Evolutionary conservation across 2,329 filamentous ascomycete species (phyloP).

Genomic region (Phialemonium atrogriseum): DNA sequence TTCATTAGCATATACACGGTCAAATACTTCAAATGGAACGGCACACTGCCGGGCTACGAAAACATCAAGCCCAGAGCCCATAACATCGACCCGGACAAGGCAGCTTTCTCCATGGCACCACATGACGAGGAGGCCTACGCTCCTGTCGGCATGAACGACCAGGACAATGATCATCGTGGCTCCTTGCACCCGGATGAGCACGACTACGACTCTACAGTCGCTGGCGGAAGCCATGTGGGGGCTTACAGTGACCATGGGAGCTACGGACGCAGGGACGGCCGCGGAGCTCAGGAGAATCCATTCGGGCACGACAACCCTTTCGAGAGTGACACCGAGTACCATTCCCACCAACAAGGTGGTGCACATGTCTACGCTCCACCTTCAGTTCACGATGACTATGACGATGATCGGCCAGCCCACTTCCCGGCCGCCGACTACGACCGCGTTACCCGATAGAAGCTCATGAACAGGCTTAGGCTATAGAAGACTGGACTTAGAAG

Average conservation of each 20-base stretch:
- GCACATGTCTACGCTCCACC: slow-evolving; percentile 29
- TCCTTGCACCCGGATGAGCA: not conserved
- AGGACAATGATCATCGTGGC: slow-evolving; percentile 30
- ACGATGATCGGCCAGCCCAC: slow-evolving; percentile 37
- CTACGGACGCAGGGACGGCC: slow-evolving; percentile 25
- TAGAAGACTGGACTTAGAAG: slow-evolving; percentile 3
- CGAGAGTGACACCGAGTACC: slow-evolving; percentile 43
- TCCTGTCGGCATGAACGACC: slow-evolving; percentile 49
- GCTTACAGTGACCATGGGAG: slow-evolving; percentile 15
- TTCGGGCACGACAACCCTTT: slow-evolving; percentile 30
- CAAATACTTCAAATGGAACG: slow-evolving; percentile 54
- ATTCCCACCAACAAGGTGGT: slow-evolving; percentile 23
- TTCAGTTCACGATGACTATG: slow-evolving; percentile 33
- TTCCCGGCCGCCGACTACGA: slow-evolving; percentile 54
- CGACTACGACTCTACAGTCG: not conserved
- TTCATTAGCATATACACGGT: slow-evolving; percentile 52
- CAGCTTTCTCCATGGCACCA: slow-evolving; percentile 59
- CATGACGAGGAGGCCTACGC: slow-evolving; percentile 59
- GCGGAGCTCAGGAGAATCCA: slow-evolving; percentile 20
- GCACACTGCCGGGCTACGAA: slow-evolving; percentile 54
- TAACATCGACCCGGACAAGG: slow-evolving; percentile 61
- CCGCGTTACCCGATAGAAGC: slow-evolving; percentile 22
- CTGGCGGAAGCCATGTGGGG: slow-evolving; percentile 5
- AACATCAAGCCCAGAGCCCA: slow-evolving; percentile 29
- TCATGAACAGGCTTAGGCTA: not conserved